Base-by-base conservation (phyloP, 805 yeast genomes). In the Saccharomycopsis sp. region DNA sequence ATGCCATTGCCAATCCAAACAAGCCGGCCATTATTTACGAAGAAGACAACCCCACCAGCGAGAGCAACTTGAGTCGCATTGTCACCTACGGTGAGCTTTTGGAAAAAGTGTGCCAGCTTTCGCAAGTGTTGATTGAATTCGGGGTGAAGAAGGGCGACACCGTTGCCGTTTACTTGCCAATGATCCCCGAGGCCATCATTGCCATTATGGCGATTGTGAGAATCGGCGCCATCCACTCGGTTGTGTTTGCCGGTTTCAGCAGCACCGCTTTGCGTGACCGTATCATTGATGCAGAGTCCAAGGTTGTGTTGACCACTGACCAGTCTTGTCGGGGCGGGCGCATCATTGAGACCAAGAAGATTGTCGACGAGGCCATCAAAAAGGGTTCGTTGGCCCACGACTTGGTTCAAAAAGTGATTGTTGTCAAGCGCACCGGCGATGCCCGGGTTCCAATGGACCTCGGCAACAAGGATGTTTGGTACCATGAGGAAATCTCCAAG, bases 261-360 rank as follows among this genome's bases (percentile, higher is more conserved):
- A 70, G 85, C 30, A 78, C 78, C 44, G 78, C 86, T 9, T 65
- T 80, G 49, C 67, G 73, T 45, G 89, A 80, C 60, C 71, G 89
- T 51, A 76, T 80, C 54, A 68, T 66, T 49, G 83, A 80, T 54
- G 92, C 88, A 29, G 62, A 70, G 51, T 79, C 85, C 32, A 78
- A 71, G 55, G 72, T 79, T 30, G 79, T 83, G 45, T 72, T 83
- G 56, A 83, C 94, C 46, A 70, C 85, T 47, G 92, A 83, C 64
- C 89, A 83, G 62, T 79, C 85, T 48, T 73, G 73, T 58, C 73
- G 94, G 64, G 94, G 92, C 54, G 88, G 89, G 42, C 80, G 76
- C 61, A 76, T 77, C 52, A 77, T 81, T 50, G 78, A 81, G 62
- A 80, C 86, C 48, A 83, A 83, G 65, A 77, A 77, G 59, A 78